These are phyloP conservation scores for Salvia rosmarinus DNA, from an alignment of 257 asterid genomes.

Conservation along the genomic window DNA sequence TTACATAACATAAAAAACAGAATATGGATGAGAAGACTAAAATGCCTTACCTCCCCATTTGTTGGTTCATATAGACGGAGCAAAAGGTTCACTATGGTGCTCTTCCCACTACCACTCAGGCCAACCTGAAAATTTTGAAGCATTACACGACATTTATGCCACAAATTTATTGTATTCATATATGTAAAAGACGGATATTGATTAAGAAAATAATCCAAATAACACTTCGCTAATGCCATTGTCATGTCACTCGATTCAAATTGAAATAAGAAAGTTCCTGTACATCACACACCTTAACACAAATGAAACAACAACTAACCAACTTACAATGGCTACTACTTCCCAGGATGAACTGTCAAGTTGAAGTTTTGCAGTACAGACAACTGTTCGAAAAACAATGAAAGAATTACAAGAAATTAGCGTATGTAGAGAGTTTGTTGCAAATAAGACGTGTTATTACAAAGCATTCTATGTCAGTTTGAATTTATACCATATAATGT, in stretches of 20 bases:
- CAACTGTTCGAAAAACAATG: conserved; percentile 53
- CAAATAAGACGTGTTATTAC: conserved; percentile 7
- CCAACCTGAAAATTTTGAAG: conserved; percentile 63
- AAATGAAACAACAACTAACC: background rate
- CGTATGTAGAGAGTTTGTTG: background rate
- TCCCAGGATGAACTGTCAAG: conserved; percentile 78
- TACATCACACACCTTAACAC: background rate
- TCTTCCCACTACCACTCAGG: conserved; percentile 98
- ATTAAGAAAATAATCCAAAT: conserved; percentile 20
- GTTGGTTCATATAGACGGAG: conserved; percentile 96
- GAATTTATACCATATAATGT: no score
- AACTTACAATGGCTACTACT: conserved; percentile 91
- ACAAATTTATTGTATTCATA: background rate
- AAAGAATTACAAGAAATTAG: conserved; percentile 2
- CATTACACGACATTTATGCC: conserved; percentile 26
- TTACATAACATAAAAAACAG: conserved; percentile 1
- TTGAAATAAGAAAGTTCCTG: background rate
- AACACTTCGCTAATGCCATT: background rate
- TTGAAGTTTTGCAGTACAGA: conserved; percentile 66
- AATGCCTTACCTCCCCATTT: conserved; percentile 72
- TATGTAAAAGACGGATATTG: conserved; percentile 5
- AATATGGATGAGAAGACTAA: conserved; percentile 17
- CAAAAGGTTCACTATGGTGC: conserved; percentile 87
- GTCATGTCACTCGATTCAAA: conserved; percentile 14
- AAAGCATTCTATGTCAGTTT: conserved; percentile 17